Evolutionary conservation across 1,139 yeast genomes (phyloP).

Genomic region (Sugiyamaella novakii): DNA sequence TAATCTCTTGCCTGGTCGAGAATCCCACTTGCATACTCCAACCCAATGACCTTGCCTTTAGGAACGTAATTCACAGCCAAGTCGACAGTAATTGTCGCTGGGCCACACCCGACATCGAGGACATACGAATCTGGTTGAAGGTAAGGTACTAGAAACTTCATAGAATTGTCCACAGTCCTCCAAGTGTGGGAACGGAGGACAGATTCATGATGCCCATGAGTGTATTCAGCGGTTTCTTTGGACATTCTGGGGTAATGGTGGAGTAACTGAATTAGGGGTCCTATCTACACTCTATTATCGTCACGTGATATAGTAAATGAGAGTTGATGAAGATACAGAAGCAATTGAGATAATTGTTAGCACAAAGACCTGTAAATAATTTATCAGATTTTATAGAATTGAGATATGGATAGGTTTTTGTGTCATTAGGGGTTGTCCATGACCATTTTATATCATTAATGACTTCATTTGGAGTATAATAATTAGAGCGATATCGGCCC

Average conservation of each 20-base stretch:
- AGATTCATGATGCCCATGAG: conserved; percentile 36
- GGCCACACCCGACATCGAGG: conserved; percentile 51
- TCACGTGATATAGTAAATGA: no score
- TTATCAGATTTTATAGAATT: no score
- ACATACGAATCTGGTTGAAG: conserved; percentile 39
- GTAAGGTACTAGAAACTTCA: conserved; percentile 40
- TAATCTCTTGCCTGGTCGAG: conserved; percentile 38
- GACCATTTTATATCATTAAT: no score
- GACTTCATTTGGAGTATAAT: no score
- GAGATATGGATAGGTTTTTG: no score
- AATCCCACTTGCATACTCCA: conserved; percentile 43
- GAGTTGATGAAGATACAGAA: no score
- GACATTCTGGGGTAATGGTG: no score
- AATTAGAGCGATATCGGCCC: conserved; percentile 13
- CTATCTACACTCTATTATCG: no score
- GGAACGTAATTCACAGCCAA: conserved; percentile 41
- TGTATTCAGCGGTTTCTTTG: conserved; percentile 26
- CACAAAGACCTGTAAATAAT: no score
- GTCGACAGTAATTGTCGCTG: conserved; percentile 48
- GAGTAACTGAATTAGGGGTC: no score
- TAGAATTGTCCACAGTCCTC: conserved; percentile 44
- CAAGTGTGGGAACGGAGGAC: conserved; percentile 42
- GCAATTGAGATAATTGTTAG: no score
- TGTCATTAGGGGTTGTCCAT: no score
- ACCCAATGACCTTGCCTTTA: conserved; percentile 43